These are phyloP conservation scores for Brettanomyces sp. DNA, from an alignment of 805 yeast species.

Conservation along the genomic window DNA sequence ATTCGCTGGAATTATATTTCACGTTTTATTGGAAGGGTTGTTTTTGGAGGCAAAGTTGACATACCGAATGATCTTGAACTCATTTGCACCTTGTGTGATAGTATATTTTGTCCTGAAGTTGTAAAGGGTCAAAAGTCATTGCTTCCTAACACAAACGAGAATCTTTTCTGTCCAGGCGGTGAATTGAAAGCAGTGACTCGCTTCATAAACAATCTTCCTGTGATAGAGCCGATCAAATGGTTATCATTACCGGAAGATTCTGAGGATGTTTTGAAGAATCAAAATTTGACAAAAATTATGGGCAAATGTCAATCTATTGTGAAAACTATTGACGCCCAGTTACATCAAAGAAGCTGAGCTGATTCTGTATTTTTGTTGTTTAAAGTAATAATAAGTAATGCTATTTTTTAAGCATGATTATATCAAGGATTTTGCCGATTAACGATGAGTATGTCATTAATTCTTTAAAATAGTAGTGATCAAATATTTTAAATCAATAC, in stretches of 20 bases:
- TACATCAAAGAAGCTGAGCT: too few relatives aligned
- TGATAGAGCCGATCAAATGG: constrained; percentile 30
- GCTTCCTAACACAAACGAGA: constrained; percentile 20
- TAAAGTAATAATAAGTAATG: too few relatives aligned
- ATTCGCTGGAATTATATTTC: constrained; percentile 49
- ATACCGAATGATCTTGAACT: constrained; percentile 29
- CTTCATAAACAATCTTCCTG: constrained; percentile 51
- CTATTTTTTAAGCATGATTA: too few relatives aligned
- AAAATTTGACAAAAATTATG: background rate
- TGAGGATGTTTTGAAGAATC: constrained; percentile 3
- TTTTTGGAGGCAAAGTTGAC: constrained; percentile 62
- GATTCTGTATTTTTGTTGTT: too few relatives aligned
- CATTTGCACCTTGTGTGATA: constrained; percentile 26
- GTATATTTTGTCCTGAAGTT: constrained; percentile 31
- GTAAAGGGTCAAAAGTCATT: constrained; percentile 31
- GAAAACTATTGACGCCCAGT: too few relatives aligned
- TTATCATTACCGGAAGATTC: constrained; percentile 15
- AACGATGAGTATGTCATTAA: too few relatives aligned
- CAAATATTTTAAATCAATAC: too few relatives aligned
- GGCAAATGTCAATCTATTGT: background rate
- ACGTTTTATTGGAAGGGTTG: constrained; percentile 40
- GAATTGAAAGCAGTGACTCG: constrained; percentile 18
- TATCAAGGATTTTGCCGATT: too few relatives aligned
- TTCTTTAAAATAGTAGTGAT: too few relatives aligned
- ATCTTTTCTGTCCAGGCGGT: background rate